Conservation (phyloP, 1,284 basidiomycete genomes). For the Austroboletus novae-zelandiae region DNA sequence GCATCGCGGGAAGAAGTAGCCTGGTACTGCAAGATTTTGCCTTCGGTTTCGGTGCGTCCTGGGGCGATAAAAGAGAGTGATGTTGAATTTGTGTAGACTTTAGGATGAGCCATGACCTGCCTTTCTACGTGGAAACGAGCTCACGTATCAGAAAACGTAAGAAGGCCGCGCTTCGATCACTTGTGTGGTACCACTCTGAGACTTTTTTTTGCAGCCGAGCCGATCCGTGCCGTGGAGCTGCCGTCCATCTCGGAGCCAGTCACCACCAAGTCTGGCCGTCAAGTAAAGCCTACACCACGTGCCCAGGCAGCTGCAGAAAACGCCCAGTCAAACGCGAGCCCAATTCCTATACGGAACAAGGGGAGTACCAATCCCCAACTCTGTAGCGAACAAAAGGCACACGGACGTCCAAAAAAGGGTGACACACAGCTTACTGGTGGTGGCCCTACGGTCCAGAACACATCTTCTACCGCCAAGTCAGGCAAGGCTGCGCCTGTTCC, state of each 20-base stretch:
- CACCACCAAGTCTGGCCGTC: constrained; percentile 25
- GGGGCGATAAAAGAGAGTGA: background rate
- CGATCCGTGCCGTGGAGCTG: constrained; percentile 9
- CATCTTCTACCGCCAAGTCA: too few relatives aligned
- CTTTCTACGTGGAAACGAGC: constrained; percentile 26
- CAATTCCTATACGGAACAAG: constrained; percentile 3
- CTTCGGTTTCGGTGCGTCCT: constrained; percentile 29
- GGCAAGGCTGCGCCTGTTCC: background rate
- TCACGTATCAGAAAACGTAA: constrained; percentile 27
- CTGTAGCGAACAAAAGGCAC: background rate
- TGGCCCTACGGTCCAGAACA: too few relatives aligned
- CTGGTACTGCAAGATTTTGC: constrained; percentile 25
- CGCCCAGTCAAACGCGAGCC: background rate
- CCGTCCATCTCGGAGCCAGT: constrained; percentile 6
- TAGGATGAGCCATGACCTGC: constrained; percentile 33
- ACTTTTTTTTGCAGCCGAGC: constrained; percentile 18
- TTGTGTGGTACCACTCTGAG: background rate
- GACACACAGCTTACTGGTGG: too few relatives aligned
- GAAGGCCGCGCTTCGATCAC: background rate
- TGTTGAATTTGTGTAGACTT: constrained; percentile 19
- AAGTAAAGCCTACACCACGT: constrained; percentile 19
- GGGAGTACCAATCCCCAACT: background rate
- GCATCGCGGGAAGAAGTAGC: constrained; percentile 9
- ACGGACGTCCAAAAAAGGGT: too few relatives aligned
- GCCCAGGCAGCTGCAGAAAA: constrained; percentile 11